Evolutionary conservation across 495 filamentous ascomycete species (phyloP).

Genomic region (Polyplosphaeria fusca): DNA sequence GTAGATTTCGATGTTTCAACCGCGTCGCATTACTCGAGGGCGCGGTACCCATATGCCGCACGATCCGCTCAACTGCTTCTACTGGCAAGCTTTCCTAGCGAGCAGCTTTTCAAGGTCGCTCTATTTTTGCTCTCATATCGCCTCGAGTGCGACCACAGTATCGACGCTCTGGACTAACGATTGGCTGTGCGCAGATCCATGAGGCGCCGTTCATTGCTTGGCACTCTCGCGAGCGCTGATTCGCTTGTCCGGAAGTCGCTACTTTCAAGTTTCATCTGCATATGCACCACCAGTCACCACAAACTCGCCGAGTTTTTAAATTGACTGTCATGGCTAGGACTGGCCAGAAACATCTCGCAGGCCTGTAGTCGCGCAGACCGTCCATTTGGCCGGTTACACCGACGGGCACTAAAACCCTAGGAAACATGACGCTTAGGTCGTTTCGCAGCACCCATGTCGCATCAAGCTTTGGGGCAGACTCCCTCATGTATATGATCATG

Average conservation of each 20-base stretch:
- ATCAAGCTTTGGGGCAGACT: too few relatives aligned
- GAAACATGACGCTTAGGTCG: slow-evolving; percentile 17
- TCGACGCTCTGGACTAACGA: background rate
- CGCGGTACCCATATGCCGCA: background rate
- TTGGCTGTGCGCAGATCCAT: background rate
- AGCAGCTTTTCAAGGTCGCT: background rate
- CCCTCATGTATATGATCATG: background rate
- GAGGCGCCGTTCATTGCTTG: background rate
- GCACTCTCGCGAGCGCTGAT: background rate
- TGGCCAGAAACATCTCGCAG: too few relatives aligned
- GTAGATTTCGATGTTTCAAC: slow-evolving; percentile 1
- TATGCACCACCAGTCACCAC: too few relatives aligned
- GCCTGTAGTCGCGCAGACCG: too few relatives aligned
- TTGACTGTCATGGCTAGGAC: too few relatives aligned
- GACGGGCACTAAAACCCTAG: too few relatives aligned
- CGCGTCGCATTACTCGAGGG: background rate
- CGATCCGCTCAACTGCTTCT: background rate
- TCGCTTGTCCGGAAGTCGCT: background rate
- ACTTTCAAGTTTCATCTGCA: too few relatives aligned
- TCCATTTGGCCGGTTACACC: too few relatives aligned
- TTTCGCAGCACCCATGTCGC: slow-evolving; percentile 1
- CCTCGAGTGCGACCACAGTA: background rate
- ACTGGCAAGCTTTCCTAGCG: background rate
- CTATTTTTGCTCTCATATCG: background rate
- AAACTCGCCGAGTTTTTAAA: too few relatives aligned